phyloP scores from a whole-genome alignment of 1,139 yeast genomes.

The Debaryomyces subglobosus region DNA sequence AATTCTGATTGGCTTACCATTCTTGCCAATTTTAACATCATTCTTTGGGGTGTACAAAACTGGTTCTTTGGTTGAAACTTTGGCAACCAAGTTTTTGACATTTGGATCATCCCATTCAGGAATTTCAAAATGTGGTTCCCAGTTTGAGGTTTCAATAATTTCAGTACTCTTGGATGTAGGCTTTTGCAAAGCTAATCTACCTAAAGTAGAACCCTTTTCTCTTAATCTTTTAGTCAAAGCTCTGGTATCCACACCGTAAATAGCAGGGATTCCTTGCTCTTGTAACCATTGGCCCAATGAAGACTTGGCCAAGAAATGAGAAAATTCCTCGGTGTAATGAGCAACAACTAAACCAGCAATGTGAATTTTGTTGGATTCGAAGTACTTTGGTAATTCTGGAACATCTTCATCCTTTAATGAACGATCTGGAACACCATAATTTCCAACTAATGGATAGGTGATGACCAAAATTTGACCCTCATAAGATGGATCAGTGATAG shows the following conservation, averaged over 20 bases:
- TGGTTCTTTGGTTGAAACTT: slow-evolving; percentile 81
- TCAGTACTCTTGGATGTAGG: slow-evolving; percentile 40
- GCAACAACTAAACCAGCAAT: slow-evolving; percentile 98
- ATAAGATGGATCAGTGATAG: slow-evolving; percentile 97
- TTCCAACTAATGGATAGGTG: slow-evolving; percentile 96
- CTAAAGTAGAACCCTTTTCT: slow-evolving; percentile 89
- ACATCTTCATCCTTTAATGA: slow-evolving; percentile 71
- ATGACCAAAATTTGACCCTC: slow-evolving; percentile 97
- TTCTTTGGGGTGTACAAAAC: slow-evolving; percentile 63
- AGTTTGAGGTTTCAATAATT: slow-evolving; percentile 32
- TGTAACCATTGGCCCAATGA: slow-evolving; percentile 94
- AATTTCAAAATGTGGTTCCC: slow-evolving; percentile 68
- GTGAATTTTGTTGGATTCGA: slow-evolving; percentile 89
- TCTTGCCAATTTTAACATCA: slow-evolving; percentile 55
- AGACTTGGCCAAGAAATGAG: slow-evolving; percentile 90
- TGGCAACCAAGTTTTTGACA: slow-evolving; percentile 85
- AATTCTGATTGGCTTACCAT: slow-evolving; percentile 80
- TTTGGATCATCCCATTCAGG: slow-evolving; percentile 97
- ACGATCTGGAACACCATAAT: slow-evolving; percentile 98
- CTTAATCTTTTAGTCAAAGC: slow-evolving; percentile 91
- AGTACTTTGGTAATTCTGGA: slow-evolving; percentile 82
- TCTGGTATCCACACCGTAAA: slow-evolving; percentile 98
- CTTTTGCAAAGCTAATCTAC: slow-evolving; percentile 74
- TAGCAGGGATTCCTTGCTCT: slow-evolving; percentile 90
- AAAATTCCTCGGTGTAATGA: slow-evolving; percentile 93